Evolutionary conservation across 192 early-diverging fungal genomes (phyloP).

Genomic region (Haplosporangium gracile): DNA sequence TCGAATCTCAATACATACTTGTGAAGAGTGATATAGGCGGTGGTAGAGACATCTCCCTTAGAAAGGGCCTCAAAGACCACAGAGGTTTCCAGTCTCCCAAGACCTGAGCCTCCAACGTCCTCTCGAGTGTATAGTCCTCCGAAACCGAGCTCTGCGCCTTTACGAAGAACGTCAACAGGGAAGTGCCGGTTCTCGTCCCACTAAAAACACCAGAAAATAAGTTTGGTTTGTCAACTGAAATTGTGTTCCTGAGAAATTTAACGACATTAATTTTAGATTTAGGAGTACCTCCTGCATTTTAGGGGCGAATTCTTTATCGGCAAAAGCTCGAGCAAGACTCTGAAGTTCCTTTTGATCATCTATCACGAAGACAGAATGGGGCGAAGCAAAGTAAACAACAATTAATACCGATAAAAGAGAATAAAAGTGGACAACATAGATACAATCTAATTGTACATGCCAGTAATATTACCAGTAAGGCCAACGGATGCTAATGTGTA

Average conservation of each 20-base stretch:
- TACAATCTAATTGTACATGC: no score
- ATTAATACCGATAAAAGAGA: no score
- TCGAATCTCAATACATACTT: constrained; percentile 61
- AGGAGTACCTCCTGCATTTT: constrained; percentile 61
- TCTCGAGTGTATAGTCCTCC: constrained; percentile 58
- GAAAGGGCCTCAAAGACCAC: constrained; percentile 69
- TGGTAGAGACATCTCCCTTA: constrained; percentile 62
- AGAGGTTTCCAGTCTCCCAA: constrained; percentile 61
- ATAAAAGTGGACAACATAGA: no score
- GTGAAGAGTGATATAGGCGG: constrained; percentile 70
- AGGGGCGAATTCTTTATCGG: constrained; percentile 66
- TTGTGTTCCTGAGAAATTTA: neutral
- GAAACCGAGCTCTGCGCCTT: constrained; percentile 68
- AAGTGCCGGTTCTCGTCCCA: constrained; percentile 66
- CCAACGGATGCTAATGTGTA: no score
- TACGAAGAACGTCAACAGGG: constrained; percentile 60
- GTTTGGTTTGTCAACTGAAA: neutral
- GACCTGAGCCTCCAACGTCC: constrained; percentile 65
- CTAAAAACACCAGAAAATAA: constrained; percentile 17
- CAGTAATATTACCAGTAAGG: no score
- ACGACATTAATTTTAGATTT: neutral
- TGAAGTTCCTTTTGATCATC: constrained; percentile 63
- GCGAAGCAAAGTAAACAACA: no score
- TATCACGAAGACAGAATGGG: no score
- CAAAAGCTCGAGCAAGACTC: constrained; percentile 61